These are phyloP conservation scores for Auxenochlorella protothecoides DNA, from an alignment of 139 green algal species.

Conservation along the genomic window DNA sequence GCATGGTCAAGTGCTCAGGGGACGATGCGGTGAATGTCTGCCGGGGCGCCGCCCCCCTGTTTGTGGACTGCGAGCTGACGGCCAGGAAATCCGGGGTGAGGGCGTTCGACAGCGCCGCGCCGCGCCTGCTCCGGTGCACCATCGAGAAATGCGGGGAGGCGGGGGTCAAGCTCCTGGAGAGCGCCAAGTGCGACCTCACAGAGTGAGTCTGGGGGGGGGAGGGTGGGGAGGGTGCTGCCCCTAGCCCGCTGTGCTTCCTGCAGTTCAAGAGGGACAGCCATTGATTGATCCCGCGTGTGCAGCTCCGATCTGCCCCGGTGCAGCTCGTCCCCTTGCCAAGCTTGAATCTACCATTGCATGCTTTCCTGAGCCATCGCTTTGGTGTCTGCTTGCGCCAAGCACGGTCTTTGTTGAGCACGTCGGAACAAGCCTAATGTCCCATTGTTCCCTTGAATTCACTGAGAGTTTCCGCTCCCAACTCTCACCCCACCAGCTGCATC, in stretches of 20 bases:
- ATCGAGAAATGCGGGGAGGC: conserved; percentile 34
- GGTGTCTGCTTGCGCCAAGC: no score
- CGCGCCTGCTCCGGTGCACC: conserved; percentile 24
- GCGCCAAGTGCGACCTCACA: background rate
- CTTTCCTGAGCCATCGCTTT: no score
- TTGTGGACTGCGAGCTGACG: conserved; percentile 37
- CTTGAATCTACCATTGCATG: no score
- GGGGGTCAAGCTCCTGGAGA: conserved; percentile 24
- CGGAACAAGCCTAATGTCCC: no score
- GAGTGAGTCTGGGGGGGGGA: background rate
- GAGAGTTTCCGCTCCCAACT: background rate
- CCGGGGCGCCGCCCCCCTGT: conserved; percentile 12
- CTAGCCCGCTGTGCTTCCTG: no score
- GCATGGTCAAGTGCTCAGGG: conserved; percentile 40
- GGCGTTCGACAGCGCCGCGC: conserved; percentile 8
- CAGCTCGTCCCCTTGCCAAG: no score
- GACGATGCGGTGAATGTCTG: conserved; percentile 39
- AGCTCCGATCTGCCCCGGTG: no score
- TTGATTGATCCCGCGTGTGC: no score
- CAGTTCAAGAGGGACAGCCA: no score
- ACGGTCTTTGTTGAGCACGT: no score
- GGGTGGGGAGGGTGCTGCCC: no score
- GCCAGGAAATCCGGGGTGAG: conserved; percentile 33
- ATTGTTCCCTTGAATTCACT: no score
- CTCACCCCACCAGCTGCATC: conserved; percentile 12